A percentile compares a stretch with the other conserved stretches of the same genome.
phyloP scores from a whole-genome alignment of 2,329 filamentous ascomycete genomes.

The Myriosclerotinia scirpicola region DNA sequence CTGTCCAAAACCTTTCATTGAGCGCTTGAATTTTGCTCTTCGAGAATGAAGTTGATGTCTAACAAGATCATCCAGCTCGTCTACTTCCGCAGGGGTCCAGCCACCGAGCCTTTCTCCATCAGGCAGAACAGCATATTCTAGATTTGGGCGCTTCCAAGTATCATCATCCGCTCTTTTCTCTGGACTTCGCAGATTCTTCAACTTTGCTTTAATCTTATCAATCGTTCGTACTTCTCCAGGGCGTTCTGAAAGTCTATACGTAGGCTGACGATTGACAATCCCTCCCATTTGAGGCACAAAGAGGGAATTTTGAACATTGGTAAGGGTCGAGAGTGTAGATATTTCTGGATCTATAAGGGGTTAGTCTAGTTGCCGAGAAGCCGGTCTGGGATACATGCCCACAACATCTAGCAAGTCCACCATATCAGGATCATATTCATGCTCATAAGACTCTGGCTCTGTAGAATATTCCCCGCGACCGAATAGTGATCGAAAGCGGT shows the following conservation, averaged over 20 bases:
- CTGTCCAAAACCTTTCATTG: constrained; percentile 75
- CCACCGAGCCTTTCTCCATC: constrained; percentile 69
- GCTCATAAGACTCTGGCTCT: constrained; percentile 24
- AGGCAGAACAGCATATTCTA: constrained; percentile 69
- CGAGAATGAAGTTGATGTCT: constrained; percentile 82
- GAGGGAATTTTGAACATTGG: constrained; percentile 85
- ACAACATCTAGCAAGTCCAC: constrained; percentile 70
- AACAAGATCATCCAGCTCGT: constrained; percentile 80
- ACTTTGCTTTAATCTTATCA: constrained; percentile 31
- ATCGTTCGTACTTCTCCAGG: constrained; percentile 29
- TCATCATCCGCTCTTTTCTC: constrained; percentile 24
- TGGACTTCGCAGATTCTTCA: constrained; percentile 28
- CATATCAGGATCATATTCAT: constrained; percentile 59
- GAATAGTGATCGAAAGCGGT: constrained; percentile 30
- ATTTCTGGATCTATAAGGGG: constrained; percentile 70
- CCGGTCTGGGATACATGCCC: constrained; percentile 47
- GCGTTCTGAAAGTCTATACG: constrained; percentile 30
- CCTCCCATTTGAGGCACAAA: constrained; percentile 77
- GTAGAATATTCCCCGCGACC: constrained; percentile 18
- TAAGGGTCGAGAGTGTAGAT: constrained; percentile 77
- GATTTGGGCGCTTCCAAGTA: constrained; percentile 30
- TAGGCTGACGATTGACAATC: constrained; percentile 65
- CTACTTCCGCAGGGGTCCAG: constrained; percentile 73
- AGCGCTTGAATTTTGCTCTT: constrained; percentile 74
- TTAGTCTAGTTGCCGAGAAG: constrained; percentile 32